These are phyloP conservation scores for Peronospora belbahrii DNA, from an alignment of 352 stramenopile genomes.

Conservation along the genomic window DNA sequence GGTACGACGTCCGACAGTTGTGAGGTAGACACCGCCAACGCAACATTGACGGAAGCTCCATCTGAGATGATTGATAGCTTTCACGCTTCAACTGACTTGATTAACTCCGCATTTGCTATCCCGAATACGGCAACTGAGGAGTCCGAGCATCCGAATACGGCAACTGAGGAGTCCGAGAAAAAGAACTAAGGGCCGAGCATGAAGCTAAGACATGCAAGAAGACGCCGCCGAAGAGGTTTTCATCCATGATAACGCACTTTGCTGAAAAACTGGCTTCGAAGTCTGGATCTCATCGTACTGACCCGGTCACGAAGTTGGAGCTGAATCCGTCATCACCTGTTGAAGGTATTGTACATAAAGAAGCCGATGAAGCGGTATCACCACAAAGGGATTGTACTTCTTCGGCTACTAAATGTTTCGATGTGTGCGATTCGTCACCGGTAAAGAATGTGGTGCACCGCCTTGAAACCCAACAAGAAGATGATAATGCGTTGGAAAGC, in stretches of 20 bases:
- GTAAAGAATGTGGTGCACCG: conserved; percentile 45
- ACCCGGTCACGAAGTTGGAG: conserved; percentile 23
- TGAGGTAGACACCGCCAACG: neutral
- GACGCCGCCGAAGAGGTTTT: conserved; percentile 17
- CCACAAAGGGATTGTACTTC: conserved; percentile 22
- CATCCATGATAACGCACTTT: conserved; percentile 24
- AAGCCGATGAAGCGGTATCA: conserved; percentile 18
- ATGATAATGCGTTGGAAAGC: conserved; percentile 37
- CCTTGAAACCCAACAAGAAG: conserved; percentile 42
- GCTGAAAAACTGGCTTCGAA: conserved; percentile 17
- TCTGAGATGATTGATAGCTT: neutral
- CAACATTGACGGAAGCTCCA: neutral
- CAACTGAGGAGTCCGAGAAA: conserved; percentile 13
- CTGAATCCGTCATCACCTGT: conserved; percentile 16
- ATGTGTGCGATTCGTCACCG: conserved; percentile 18
- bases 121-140: conserved; percentile 5
- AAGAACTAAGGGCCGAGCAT: too few species aligned
- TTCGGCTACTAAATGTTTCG: conserved; percentile 26
- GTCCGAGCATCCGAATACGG: neutral
- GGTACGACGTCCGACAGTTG: neutral
- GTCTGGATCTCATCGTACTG: conserved; percentile 14
- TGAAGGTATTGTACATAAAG: conserved; percentile 9
- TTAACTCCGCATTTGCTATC: neutral
- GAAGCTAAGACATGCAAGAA: conserved; percentile 6
- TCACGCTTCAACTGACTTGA: neutral